A percentile compares a stretch with the other conserved stretches of the same genome.
phyloP scores from a whole-genome alignment of 805 yeast genomes.

The Clavispora asparagi region DNA sequence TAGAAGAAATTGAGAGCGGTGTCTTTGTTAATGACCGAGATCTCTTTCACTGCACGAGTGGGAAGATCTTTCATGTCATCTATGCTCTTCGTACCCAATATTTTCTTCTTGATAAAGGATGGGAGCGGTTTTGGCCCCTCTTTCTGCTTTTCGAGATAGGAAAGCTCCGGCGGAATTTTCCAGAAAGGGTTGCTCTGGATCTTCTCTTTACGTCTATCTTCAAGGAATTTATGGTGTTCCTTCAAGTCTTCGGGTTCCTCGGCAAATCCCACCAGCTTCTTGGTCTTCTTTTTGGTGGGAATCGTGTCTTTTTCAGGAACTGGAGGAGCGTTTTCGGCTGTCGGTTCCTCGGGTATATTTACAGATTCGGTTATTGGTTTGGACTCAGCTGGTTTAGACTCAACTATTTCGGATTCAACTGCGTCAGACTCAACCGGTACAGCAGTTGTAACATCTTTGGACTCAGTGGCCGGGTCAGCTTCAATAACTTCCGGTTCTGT shows the following conservation, averaged over 20 bases:
- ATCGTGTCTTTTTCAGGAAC: background rate
- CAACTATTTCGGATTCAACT: too few species aligned
- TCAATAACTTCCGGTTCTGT: too few species aligned
- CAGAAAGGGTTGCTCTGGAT: slow-evolving; percentile 31
- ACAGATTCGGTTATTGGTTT: background rate
- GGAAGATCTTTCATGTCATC: slow-evolving; percentile 51
- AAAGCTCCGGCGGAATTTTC: slow-evolving; percentile 37
- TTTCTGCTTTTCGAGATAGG: slow-evolving; percentile 26
- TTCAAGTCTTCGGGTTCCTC: slow-evolving; percentile 29
- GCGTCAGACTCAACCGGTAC: too few species aligned
- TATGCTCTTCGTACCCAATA: slow-evolving; percentile 11
- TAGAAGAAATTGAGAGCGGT: slow-evolving; percentile 50
- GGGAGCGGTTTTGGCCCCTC: slow-evolving; percentile 27
- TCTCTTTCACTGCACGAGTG: slow-evolving; percentile 35
- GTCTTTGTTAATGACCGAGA: slow-evolving; percentile 38
- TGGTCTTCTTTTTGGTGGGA: background rate
- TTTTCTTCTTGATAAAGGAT: background rate
- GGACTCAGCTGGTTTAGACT: background rate
- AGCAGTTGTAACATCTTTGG: too few species aligned
- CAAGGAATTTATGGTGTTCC: slow-evolving; percentile 29
- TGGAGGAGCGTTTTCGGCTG: background rate
- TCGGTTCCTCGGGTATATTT: background rate
- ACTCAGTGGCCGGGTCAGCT: too few species aligned
- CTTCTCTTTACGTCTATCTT: slow-evolving; percentile 22
- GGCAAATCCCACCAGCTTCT: slow-evolving; percentile 32